Conservation (phyloP, 331 rosid species). For the Rosa hybrid region DNA sequence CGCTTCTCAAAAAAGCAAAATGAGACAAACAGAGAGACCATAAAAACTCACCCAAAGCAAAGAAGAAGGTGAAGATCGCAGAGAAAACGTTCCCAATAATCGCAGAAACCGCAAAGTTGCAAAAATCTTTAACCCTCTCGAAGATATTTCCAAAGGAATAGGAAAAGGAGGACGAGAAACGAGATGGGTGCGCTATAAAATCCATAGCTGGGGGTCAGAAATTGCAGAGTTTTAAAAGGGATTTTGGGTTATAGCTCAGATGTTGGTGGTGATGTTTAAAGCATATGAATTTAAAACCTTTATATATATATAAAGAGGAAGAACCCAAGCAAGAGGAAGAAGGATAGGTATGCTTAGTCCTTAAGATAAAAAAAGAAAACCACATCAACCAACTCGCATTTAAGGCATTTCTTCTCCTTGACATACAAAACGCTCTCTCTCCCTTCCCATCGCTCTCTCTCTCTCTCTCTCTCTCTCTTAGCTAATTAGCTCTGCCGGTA, state of each 20-base stretch:
- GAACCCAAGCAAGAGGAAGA: neutral
- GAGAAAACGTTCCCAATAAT: constrained; percentile 85
- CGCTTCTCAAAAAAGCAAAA: neutral
- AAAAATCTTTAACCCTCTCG: constrained; percentile 57
- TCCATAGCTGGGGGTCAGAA: constrained; percentile 55
- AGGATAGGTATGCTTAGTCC: constrained; percentile 44
- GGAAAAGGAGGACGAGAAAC: constrained; percentile 48
- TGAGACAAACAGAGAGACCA: neutral
- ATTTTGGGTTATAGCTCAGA: constrained; percentile 23
- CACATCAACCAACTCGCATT: constrained; percentile 88
- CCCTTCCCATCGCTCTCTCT: constrained; percentile 5
- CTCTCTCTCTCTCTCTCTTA: neutral
- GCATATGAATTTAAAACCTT: constrained; percentile 35
- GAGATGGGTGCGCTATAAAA: constrained; percentile 59
- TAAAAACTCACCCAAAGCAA: constrained; percentile 74
- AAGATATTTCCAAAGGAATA: constrained; percentile 61
- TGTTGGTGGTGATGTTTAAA: constrained; percentile 28
- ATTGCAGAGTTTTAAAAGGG: constrained; percentile 7
- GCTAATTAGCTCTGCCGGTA: neutral
- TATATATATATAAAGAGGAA: neutral
- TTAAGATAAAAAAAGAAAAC: constrained; percentile 51
- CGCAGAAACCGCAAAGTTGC: constrained; percentile 70
- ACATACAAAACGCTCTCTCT: constrained; percentile 13
- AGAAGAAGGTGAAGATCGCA: constrained; percentile 96
- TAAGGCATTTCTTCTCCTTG: constrained; percentile 52